Evolutionary conservation across 371 early-diverging fungal genomes (phyloP).

Genomic region (Blakeslea trispora): DNA sequence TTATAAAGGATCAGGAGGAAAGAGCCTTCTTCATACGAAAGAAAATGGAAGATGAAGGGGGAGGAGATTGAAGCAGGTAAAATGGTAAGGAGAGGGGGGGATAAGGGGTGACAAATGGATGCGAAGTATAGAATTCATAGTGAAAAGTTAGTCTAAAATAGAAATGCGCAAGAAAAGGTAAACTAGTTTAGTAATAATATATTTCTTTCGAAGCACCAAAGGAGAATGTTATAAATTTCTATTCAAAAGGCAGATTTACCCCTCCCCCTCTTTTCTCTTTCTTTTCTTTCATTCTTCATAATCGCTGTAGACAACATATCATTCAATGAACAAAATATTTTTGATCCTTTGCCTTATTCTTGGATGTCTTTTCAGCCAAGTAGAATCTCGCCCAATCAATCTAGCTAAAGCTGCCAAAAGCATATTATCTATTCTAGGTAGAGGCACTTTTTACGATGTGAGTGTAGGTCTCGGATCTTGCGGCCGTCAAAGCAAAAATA

Average conservation of each 20-base stretch:
- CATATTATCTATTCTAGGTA: slow-evolving; percentile 14
- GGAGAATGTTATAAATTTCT: too few relatives aligned
- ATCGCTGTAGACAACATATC: not conserved
- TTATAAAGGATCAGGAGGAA: too few relatives aligned
- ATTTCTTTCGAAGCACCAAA: not conserved
- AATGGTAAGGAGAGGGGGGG: not conserved
- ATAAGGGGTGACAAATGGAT: not conserved
- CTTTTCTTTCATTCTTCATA: not conserved
- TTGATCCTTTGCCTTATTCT: slow-evolving; percentile 2
- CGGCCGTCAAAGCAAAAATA: slow-evolving; percentile 9
- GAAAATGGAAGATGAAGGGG: too few relatives aligned
- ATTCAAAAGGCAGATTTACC: too few relatives aligned
- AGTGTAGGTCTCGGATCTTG: slow-evolving; percentile 24
- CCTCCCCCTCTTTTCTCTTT: too few relatives aligned
- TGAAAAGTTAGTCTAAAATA: not conserved
- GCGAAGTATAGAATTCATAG: not conserved
- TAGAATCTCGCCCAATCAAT: slow-evolving; percentile 12
- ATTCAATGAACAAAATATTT: slow-evolving; percentile 12
- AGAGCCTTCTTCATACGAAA: too few relatives aligned
- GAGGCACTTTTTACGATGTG: slow-evolving; percentile 28
- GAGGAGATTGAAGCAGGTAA: too few relatives aligned
- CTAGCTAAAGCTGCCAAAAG: slow-evolving; percentile 7
- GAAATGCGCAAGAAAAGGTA: not conserved
- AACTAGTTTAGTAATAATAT: not conserved
- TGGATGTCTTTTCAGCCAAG: slow-evolving; percentile 5